Conservation (phyloP, 2,329 filamentous ascomycete genomes). For the Dactylellina cionopaga region DNA sequence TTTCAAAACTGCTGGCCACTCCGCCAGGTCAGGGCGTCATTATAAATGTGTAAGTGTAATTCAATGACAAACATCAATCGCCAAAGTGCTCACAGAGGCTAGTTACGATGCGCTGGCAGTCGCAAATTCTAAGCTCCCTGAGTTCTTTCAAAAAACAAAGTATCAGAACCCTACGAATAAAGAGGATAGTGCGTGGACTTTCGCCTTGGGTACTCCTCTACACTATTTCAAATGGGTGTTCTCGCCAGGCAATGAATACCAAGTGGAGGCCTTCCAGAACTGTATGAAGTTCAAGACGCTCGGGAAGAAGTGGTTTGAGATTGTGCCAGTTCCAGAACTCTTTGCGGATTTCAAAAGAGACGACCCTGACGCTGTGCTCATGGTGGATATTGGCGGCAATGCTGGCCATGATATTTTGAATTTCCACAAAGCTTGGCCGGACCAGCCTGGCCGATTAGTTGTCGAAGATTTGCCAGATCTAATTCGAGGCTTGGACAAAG, state of each 20-base stretch:
- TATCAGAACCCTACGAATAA: neutral
- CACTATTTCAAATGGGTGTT: constrained; percentile 7
- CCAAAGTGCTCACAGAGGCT: neutral
- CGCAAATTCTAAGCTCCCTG: neutral
- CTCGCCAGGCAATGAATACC: neutral
- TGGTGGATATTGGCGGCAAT: constrained; percentile 2
- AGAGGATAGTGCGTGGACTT: neutral
- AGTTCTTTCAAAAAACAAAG: constrained; percentile 4
- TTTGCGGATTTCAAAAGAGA: constrained; percentile 13
- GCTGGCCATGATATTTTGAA: constrained; percentile 9
- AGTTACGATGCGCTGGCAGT: neutral
- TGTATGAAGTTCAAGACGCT: constrained; percentile 13
- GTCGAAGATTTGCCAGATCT: constrained; percentile 9
- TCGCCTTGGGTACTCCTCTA: neutral
- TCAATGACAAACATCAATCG: too few species aligned
- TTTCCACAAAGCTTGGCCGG: constrained; percentile 3
- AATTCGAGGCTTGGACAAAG: neutral
- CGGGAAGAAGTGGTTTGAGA: constrained; percentile 9
- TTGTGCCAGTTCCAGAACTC: neutral
- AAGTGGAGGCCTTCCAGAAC: constrained; percentile 8
- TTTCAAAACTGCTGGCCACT: neutral
- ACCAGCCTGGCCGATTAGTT: neutral
- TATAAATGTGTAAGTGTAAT: neutral
- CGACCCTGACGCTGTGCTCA: constrained; percentile 4
- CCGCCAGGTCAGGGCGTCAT: neutral